These are phyloP conservation scores for Przewalskia tangutica DNA, from an alignment of 257 asterid genomes.

Conservation along the genomic window DNA sequence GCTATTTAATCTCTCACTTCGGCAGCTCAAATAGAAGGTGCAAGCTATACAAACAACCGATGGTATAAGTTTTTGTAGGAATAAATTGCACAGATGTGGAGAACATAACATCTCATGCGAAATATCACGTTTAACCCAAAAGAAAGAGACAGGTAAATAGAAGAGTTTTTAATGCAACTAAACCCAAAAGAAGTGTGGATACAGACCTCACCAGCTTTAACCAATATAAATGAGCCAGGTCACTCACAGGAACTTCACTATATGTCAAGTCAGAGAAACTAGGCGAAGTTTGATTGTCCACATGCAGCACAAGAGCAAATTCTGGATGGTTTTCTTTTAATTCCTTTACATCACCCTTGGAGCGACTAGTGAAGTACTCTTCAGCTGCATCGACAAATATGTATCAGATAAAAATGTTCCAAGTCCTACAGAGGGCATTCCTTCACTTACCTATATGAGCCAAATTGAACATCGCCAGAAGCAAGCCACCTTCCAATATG, in stretches of 20 bases:
- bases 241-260: constrained; percentile 64
- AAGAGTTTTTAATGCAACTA: background rate
- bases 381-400: constrained; percentile 45
- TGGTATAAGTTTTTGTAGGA: background rate
- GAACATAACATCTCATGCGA: background rate
- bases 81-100: background rate
- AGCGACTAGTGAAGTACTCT: constrained; percentile 82
- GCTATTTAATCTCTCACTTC: background rate
- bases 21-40: background rate
- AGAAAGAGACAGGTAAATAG: background rate
- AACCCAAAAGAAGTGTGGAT: constrained; percentile 13
- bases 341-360: constrained; percentile 84
- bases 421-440: background rate
- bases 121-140: background rate
- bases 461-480: constrained; percentile 90
- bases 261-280: constrained; percentile 63
- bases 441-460: constrained; percentile 59
- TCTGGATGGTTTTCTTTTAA: constrained; percentile 88
- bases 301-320: constrained; percentile 36
- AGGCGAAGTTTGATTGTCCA: constrained; percentile 28
- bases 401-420: background rate
- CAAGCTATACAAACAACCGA: background rate
- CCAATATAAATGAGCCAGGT: constrained; percentile 73
- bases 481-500: constrained; percentile 92
- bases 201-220: constrained; percentile 99